These are phyloP conservation scores for Rhodomyrtus tomentosa DNA, from an alignment of 345 rosid genomes.

Conservation along the genomic window DNA sequence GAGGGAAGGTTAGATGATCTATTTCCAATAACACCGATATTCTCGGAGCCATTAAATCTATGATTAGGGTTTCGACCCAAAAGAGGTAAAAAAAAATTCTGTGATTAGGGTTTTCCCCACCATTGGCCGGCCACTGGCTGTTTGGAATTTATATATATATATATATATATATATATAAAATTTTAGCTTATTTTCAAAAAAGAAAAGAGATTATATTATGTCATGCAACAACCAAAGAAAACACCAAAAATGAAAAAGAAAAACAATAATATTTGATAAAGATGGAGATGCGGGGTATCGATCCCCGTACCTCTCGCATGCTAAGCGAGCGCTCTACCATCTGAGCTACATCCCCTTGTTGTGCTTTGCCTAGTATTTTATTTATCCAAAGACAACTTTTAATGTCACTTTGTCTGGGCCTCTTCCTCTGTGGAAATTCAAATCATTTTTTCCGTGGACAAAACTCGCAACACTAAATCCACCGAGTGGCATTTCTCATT, in stretches of 20 bases:
- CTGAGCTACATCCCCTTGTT: conserved; percentile 52
- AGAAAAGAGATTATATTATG: not conserved
- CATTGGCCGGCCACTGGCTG: too few relatives aligned
- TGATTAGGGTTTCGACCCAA: too few relatives aligned
- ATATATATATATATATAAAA: too few relatives aligned
- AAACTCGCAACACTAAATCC: not conserved
- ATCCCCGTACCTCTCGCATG: conserved; percentile 61
- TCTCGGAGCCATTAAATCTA: too few relatives aligned
- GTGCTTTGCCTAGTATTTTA: accelerated
- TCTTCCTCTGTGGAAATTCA: not conserved
- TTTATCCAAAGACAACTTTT: not conserved
- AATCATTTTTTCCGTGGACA: not conserved
- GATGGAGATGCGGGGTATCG: conserved; percentile 42
- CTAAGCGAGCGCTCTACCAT: conserved; percentile 70
- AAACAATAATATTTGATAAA: not conserved
- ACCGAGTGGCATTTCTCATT: not conserved
- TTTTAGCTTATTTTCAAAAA: too few relatives aligned
- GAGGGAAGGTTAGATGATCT: too few relatives aligned
- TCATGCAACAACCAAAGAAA: not conserved
- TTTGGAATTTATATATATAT: too few relatives aligned
- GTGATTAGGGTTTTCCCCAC: too few relatives aligned
- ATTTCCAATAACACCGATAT: too few relatives aligned
- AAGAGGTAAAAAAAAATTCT: too few relatives aligned
- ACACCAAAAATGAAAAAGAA: not conserved
- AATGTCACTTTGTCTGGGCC: not conserved